Percentiles rank a stretch among this genome's conserved stretches.
Conservation (phyloP, 202 grass and related monocot genomes). For the Carex arenaria region DNA sequence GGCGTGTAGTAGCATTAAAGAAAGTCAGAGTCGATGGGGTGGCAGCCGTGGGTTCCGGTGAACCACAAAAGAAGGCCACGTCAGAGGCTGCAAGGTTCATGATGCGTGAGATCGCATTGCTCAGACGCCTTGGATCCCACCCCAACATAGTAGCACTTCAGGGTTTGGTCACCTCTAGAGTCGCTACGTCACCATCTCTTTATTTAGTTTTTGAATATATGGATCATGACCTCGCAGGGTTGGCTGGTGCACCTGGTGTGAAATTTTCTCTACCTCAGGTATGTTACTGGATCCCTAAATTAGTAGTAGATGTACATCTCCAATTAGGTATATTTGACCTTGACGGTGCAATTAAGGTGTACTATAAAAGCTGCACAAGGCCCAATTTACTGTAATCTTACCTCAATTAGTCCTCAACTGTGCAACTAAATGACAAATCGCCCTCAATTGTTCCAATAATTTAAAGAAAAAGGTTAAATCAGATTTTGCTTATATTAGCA, state of each 20-base stretch:
- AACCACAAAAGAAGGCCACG: slow-evolving; percentile 20
- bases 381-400: background rate
- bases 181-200: slow-evolving; percentile 64
- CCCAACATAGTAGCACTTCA: slow-evolving; percentile 67
- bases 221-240: slow-evolving; percentile 87
- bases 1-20: slow-evolving; percentile 79
- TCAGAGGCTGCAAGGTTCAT: slow-evolving; percentile 74
- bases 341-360: background rate
- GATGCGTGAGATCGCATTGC: slow-evolving; percentile 75
- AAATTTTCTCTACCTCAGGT: slow-evolving; percentile 80
- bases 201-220: slow-evolving; percentile 97
- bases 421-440: background rate
- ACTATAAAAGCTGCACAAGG: background rate
- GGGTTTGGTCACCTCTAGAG: slow-evolving; percentile 72
- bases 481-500: background rate
- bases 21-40: slow-evolving; percentile 81
- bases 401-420: background rate
- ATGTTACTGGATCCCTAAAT: background rate
- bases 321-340: background rate
- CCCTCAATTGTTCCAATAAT: background rate
- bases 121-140: slow-evolving; percentile 64
- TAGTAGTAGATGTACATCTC: background rate
- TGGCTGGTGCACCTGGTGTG: slow-evolving; percentile 34
- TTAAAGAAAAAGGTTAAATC: background rate
- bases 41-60: background rate